Evolutionary conservation across 2,329 filamentous ascomycete species (phyloP).

Genomic region (Clarireedia sp.): DNA sequence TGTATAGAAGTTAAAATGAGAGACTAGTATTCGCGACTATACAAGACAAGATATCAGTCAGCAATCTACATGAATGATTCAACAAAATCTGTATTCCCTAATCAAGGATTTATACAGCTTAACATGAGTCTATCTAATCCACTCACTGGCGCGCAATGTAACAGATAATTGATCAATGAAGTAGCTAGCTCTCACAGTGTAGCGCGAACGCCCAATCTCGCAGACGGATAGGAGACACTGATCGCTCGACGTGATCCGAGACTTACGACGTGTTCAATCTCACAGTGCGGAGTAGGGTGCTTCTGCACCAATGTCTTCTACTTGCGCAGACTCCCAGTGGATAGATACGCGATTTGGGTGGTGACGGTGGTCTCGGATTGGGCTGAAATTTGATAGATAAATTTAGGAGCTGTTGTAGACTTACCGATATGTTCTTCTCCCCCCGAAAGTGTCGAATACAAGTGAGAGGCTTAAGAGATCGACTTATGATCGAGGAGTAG

Average conservation of each 20-base stretch:
- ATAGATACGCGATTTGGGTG: conserved; percentile 3
- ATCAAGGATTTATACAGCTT: background rate
- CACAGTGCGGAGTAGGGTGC: background rate
- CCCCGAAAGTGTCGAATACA: background rate
- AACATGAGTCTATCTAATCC: conserved; percentile 5
- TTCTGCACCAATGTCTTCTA: background rate
- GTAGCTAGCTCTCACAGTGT: background rate
- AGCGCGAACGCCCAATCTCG: conserved; percentile 1
- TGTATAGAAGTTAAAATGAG: conserved; percentile 3
- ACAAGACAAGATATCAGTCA: conserved; percentile 1
- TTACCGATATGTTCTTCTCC: background rate
- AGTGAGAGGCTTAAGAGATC: background rate
- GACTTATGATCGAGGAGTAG: background rate
- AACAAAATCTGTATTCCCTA: background rate
- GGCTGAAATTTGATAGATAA: background rate
- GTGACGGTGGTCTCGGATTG: background rate
- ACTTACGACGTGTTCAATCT: conserved; percentile 9
- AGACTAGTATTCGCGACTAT: conserved; percentile 6
- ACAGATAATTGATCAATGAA: conserved; percentile 4
- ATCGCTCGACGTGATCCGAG: conserved; percentile 2
- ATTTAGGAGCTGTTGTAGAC: background rate
- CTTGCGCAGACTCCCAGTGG: conserved; percentile 1
- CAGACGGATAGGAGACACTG: background rate
- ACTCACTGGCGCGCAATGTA: conserved; percentile 3
- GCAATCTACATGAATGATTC: conserved; percentile 4